Base-by-base conservation (phyloP, 768 basidiomycete genomes). In the Termitomyces sp. region DNA sequence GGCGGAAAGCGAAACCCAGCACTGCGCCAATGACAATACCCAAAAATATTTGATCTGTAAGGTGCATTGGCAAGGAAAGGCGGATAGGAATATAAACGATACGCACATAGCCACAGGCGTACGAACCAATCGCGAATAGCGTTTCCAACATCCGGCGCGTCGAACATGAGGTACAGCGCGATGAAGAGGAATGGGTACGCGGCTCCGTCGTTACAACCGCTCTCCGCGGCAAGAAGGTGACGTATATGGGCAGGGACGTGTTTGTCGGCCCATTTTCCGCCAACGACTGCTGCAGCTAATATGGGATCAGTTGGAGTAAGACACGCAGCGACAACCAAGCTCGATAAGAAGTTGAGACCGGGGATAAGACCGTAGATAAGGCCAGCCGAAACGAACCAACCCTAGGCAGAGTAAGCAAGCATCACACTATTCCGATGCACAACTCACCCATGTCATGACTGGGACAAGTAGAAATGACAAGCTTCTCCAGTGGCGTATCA, bases 231-330 rank as follows among this genome's bases (percentile, higher is more conserved):
- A 4, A 82, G 67, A 1, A 83, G 72, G 61, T 83, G 80, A 33
- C 80, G 85, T 42, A 93, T 75, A 66, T 93, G 91, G 0, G 87
- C 85, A 1, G 91, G 91, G 23, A 98, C 96, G 65, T 98, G 96
- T 68, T 98, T 97, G 70, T 98, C 91, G 3, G 97, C 97, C 74
- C 93, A 99, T 74, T 91, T 95, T 33, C 96, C 96, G 65, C 96
- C 96, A 11, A 92, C 83, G 35, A 92, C 94, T 9, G 94, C 91
- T 17, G 93, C 89, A 0, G 94, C 94, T 50, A 97, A 81, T 67
- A 94, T 94, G 41, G 93, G 94, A 71, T 97, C 94, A 33, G 97
- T 99, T 1, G 93, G 93, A 0, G 94, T 96, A 37, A 95, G 82
- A 69, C 91, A 94, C 0, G 97, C 94, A 17, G 91, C 94, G 53